Conservation (phyloP, 306 rosid species). For the Inga leiocalycina region DNA sequence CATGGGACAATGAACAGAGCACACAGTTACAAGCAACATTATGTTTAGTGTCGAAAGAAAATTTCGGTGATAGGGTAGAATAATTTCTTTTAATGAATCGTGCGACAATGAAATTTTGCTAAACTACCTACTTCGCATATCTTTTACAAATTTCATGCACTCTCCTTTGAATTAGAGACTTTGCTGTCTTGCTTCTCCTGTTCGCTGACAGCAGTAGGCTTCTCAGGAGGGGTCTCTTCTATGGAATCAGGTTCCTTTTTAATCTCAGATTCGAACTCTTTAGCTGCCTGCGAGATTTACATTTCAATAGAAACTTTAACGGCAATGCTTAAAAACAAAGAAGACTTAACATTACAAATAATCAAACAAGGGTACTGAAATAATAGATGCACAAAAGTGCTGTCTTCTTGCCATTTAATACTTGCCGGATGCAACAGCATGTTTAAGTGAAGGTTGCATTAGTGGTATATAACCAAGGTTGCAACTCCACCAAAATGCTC, state of each 20-base stretch:
- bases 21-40: not conserved
- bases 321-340: not conserved
- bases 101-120: slow-evolving; percentile 24
- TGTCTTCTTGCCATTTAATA: not conserved
- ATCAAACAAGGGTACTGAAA: not conserved
- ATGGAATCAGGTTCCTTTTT: slow-evolving; percentile 68
- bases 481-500: slow-evolving; percentile 23
- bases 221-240: slow-evolving; percentile 46
- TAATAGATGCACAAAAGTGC: not conserved
- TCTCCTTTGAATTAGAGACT: slow-evolving; percentile 74
- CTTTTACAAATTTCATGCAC: slow-evolving; percentile 51
- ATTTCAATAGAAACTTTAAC: slow-evolving; percentile 25
- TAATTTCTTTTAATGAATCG: slow-evolving; percentile 27
- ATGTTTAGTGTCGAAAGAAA: slow-evolving; percentile 13
- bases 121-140: slow-evolving; percentile 25
- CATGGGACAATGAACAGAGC: not conserved
- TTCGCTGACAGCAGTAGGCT: slow-evolving; percentile 47
- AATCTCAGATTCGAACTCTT: slow-evolving; percentile 93
- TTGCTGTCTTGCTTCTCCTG: slow-evolving; percentile 65
- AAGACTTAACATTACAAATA: not conserved
- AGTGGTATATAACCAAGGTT: not conserved
- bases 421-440: not conserved
- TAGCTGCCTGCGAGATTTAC: slow-evolving; percentile 78
- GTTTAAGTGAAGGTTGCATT: not conserved
- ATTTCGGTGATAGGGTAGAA: slow-evolving; percentile 25